Conservation (phyloP, 2,329 filamentous ascomycete genomes). For the Akanthomyces uredinophilus region DNA sequence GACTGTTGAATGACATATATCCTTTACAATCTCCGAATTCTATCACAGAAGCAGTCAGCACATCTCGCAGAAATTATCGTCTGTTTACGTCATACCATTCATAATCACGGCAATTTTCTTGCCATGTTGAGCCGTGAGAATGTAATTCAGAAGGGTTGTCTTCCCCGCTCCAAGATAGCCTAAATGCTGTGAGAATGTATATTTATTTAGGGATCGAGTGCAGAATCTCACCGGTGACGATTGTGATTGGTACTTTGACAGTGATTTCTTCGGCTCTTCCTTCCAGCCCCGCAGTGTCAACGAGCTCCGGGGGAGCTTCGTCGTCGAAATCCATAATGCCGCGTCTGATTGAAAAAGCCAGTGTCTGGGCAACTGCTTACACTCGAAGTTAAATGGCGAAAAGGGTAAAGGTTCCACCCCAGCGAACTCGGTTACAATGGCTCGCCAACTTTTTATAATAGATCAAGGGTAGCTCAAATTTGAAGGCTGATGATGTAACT, state of each 20-base stretch:
- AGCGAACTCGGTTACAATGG: background rate
- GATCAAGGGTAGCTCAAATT: conserved; percentile 3
- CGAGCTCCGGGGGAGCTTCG: conserved; percentile 61
- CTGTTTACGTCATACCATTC: conserved; percentile 54
- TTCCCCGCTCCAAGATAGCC: conserved; percentile 95
- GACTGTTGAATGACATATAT: background rate
- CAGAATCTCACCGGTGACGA: conserved; percentile 63
- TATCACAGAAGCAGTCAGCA: conserved; percentile 26
- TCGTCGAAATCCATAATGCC: conserved; percentile 59
- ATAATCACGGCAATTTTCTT: conserved; percentile 98
- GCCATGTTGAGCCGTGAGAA: conserved; percentile 88
- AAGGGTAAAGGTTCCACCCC: background rate
- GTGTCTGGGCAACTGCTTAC: background rate
- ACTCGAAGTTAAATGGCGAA: background rate
- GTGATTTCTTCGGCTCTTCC: conserved; percentile 38
- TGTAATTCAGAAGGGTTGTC: conserved; percentile 92
- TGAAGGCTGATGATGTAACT: conserved; percentile 5
- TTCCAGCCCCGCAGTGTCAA: conserved; percentile 38
- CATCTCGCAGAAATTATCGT: conserved; percentile 18
- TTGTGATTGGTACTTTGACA: conserved; percentile 75
- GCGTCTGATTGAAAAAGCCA: background rate
- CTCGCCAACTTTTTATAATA: background rate
- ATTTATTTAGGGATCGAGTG: background rate
- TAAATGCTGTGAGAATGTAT: conserved; percentile 30
- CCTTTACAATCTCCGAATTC: conserved; percentile 75